Percentiles rank a stretch among this genome's conserved stretches.
Conservation (phyloP, 129 eudicot species). For the Chrysanthemum seticuspe region DNA sequence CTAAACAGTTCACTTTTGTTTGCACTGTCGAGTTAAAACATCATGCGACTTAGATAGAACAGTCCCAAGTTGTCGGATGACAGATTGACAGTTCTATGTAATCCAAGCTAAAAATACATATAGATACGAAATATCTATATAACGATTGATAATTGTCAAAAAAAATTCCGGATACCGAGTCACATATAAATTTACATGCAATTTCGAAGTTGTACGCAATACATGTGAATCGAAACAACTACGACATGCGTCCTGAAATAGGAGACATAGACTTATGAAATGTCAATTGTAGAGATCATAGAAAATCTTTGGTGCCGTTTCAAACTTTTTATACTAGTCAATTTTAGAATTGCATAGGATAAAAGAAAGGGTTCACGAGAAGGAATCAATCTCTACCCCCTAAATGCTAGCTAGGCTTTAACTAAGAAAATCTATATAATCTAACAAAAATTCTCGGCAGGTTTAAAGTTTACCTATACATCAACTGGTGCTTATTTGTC, state of each 20-base stretch:
- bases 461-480: background rate
- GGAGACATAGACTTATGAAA: slow-evolving; percentile 23
- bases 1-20: background rate
- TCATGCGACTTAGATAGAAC: background rate
- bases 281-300: slow-evolving; percentile 22
- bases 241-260: slow-evolving; percentile 7
- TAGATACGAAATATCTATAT: background rate
- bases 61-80: background rate
- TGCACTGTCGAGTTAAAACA: background rate
- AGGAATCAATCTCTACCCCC: slow-evolving; percentile 10
- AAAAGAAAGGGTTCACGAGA: slow-evolving; percentile 24
- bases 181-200: background rate
- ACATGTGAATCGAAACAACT: slow-evolving; percentile 19
- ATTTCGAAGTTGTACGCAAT: slow-evolving; percentile 10
- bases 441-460: background rate
- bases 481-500: no score
- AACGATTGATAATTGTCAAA: background rate
- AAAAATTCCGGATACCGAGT: background rate
- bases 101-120: background rate
- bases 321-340: slow-evolving; percentile 24
- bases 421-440: background rate
- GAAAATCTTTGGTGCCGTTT: slow-evolving; percentile 23
- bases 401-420: slow-evolving; percentile 11
- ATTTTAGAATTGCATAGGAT: slow-evolving; percentile 20
- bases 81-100: background rate